These are phyloP conservation scores for Evansstolkia leycettana DNA, from an alignment of 495 filamentous ascomycete species.

Conservation along the genomic window DNA sequence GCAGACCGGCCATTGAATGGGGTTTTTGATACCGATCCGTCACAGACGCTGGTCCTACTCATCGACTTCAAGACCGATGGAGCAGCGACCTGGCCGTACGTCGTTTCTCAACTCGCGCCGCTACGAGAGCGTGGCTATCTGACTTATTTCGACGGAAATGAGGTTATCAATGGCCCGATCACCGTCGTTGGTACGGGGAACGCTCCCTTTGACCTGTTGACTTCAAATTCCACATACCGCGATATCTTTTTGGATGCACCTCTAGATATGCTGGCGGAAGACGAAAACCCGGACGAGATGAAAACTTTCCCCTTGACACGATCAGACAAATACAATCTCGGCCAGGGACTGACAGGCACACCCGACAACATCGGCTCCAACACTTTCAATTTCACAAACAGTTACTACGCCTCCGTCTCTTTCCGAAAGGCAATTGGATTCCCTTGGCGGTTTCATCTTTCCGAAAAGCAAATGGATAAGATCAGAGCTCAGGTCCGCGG, in stretches of 20 bases:
- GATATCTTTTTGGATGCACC: slow-evolving; percentile 57
- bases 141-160: slow-evolving; percentile 40
- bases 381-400: slow-evolving; percentile 35
- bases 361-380: slow-evolving; percentile 22
- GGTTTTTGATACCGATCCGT: slow-evolving; percentile 38
- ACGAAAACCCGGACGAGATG: slow-evolving; percentile 15
- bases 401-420: slow-evolving; percentile 34
- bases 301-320: neutral
- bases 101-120: slow-evolving; percentile 50
- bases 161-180: slow-evolving; percentile 40
- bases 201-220: slow-evolving; percentile 54
- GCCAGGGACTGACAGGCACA: slow-evolving; percentile 26
- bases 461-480: slow-evolving; percentile 40
- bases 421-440: slow-evolving; percentile 26
- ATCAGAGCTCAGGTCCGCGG: slow-evolving; percentile 55
- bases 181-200: slow-evolving; percentile 76
- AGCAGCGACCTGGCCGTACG: slow-evolving; percentile 33
- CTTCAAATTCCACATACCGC: slow-evolving; percentile 31
- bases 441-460: slow-evolving; percentile 29
- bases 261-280: slow-evolving; percentile 25
- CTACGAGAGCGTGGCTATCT: slow-evolving; percentile 54
- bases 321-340: slow-evolving; percentile 8
- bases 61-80: slow-evolving; percentile 60
- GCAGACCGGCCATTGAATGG: slow-evolving; percentile 16
- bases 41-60: slow-evolving; percentile 51